Evolutionary conservation across 371 early-diverging fungal genomes (phyloP).

Genomic region (Batrachochytrium dendrobatidis): DNA sequence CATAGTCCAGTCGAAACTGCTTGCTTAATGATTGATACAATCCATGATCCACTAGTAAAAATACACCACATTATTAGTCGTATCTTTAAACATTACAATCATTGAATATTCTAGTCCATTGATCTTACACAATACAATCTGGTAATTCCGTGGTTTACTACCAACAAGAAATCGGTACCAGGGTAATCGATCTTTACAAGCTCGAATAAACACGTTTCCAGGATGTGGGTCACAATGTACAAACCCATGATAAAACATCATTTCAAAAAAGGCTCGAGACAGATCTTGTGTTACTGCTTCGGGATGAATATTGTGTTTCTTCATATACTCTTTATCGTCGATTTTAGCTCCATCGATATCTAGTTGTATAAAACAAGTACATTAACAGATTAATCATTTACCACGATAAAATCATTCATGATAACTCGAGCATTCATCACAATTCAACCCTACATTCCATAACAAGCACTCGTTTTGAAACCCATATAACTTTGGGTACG

Average conservation of each 20-base stretch:
- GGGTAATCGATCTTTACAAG: conserved; percentile 9
- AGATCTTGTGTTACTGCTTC: conserved; percentile 65
- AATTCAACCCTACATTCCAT: conserved; percentile 57
- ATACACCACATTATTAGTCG: background rate
- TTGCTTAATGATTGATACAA: conserved; percentile 73
- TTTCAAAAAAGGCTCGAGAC: conserved; percentile 69
- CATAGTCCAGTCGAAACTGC: conserved; percentile 77
- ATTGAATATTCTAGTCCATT: background rate
- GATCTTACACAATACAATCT: conserved; percentile 56
- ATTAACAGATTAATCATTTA: too few relatives aligned
- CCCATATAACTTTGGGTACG: conserved; percentile 63
- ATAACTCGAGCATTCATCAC: too few relatives aligned
- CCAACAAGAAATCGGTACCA: background rate
- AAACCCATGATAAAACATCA: conserved; percentile 80
- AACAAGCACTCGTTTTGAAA: conserved; percentile 53
- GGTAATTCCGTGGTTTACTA: conserved; percentile 60
- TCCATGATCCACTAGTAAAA: conserved; percentile 72
- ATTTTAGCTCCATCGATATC: conserved; percentile 62
- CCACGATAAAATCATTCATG: too few relatives aligned
- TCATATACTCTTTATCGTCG: conserved; percentile 65
- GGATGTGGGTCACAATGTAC: conserved; percentile 48
- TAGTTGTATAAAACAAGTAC: conserved; percentile 5
- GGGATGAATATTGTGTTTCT: conserved; percentile 60
- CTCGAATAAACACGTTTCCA: conserved; percentile 40
- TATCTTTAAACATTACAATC: background rate